These are phyloP conservation scores for Diaporthe citrichinensis DNA, from an alignment of 2,329 filamentous ascomycete genomes.

Conservation along the genomic window DNA sequence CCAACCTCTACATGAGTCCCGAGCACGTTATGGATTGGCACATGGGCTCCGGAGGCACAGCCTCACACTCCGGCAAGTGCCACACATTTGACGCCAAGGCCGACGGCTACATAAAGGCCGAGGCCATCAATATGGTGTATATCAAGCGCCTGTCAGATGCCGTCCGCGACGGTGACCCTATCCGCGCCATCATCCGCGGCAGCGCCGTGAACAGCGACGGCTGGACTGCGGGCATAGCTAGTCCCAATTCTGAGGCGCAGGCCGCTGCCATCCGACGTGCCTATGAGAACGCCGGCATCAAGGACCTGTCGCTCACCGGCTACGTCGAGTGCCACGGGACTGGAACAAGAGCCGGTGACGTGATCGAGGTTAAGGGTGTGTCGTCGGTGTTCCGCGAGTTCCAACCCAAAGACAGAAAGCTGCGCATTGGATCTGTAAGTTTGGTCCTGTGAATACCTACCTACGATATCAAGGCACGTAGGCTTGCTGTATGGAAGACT, in stretches of 20 bases:
- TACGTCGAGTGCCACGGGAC: slow-evolving; percentile 73
- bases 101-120: slow-evolving; percentile 65
- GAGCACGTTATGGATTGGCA: slow-evolving; percentile 49
- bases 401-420: background rate
- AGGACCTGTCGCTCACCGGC: background rate
- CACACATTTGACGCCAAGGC: slow-evolving; percentile 59
- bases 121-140: slow-evolving; percentile 60
- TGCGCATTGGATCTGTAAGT: slow-evolving; percentile 41
- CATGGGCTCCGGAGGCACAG: background rate
- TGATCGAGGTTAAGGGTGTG: slow-evolving; percentile 57
- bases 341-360: slow-evolving; percentile 70
- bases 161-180: slow-evolving; percentile 60
- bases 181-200: slow-evolving; percentile 55
- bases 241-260: slow-evolving; percentile 54
- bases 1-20: slow-evolving; percentile 58
- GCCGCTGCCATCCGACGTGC: slow-evolving; percentile 49
- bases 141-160: slow-evolving; percentile 64
- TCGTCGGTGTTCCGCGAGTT: slow-evolving; percentile 14
- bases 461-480: no score
- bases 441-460: no score
- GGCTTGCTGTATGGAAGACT: no score
- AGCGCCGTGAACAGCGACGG: slow-evolving; percentile 60
- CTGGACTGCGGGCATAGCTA: slow-evolving; percentile 55
- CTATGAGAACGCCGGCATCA: slow-evolving; percentile 49
- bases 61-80: slow-evolving; percentile 44